A percentile compares a stretch with the other conserved stretches of the same genome.
These are phyloP conservation scores for Trametes cubensis DNA, from an alignment of 768 basidiomycete species.

Conservation along the genomic window DNA sequence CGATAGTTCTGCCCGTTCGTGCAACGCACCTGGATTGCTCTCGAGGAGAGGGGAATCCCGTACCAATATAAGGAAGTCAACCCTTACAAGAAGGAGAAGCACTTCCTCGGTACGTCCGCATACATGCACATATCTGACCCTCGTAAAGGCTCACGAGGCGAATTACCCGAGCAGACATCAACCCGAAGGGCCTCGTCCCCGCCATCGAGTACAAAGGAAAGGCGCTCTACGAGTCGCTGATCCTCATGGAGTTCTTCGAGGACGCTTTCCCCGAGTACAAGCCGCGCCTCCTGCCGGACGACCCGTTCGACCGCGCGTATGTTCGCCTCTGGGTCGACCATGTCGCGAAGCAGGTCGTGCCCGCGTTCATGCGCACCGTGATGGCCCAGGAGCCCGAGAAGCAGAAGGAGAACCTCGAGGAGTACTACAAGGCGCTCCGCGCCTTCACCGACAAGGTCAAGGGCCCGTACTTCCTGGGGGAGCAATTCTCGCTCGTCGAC, in stretches of 20 bases:
- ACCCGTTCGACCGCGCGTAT: slow-evolving; percentile 54
- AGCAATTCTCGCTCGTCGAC: slow-evolving; percentile 57
- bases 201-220: slow-evolving; percentile 52
- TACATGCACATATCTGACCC: not conserved
- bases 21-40: slow-evolving; percentile 64
- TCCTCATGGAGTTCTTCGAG: slow-evolving; percentile 69
- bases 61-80: slow-evolving; percentile 72
- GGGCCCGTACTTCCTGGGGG: slow-evolving; percentile 61
- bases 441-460: slow-evolving; percentile 41
- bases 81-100: slow-evolving; percentile 68
- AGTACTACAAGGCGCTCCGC: slow-evolving; percentile 42
- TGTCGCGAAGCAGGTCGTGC: slow-evolving; percentile 54
- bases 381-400: slow-evolving; percentile 41
- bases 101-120: slow-evolving; percentile 49
- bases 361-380: slow-evolving; percentile 48
- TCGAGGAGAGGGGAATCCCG: slow-evolving; percentile 67
- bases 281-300: slow-evolving; percentile 52
- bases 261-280: slow-evolving; percentile 53
- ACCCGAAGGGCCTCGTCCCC: slow-evolving; percentile 73
- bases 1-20: slow-evolving; percentile 58
- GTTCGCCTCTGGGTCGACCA: slow-evolving; percentile 62
- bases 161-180: slow-evolving; percentile 44
- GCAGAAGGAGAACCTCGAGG: slow-evolving; percentile 39
- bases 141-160: slow-evolving; percentile 10
- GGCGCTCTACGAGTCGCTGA: slow-evolving; percentile 65